These are phyloP conservation scores for Phialophora expanda DNA, from an alignment of 2,329 filamentous ascomycete genomes.

Conservation along the genomic window DNA sequence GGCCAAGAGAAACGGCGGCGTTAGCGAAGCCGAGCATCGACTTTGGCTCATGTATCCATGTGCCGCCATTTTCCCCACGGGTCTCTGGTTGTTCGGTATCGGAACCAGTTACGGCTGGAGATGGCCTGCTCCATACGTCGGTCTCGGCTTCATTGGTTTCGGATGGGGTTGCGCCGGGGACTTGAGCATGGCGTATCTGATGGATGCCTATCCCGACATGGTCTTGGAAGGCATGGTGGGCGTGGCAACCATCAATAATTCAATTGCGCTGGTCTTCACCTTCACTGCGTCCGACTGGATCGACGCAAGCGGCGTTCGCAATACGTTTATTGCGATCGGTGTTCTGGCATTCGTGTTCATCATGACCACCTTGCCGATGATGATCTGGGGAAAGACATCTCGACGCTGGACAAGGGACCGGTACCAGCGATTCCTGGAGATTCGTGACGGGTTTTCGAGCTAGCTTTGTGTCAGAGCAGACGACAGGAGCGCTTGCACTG, in stretches of 20 bases:
- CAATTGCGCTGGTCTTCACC: slow-evolving; percentile 60
- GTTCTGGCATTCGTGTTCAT: slow-evolving; percentile 59
- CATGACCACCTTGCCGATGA: slow-evolving; percentile 60
- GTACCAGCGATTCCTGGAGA: slow-evolving; percentile 56
- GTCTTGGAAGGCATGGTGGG: slow-evolving; percentile 65
- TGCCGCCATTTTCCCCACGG: slow-evolving; percentile 57
- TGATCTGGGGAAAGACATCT: slow-evolving; percentile 58
- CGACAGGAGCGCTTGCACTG: background rate
- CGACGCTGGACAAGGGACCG: slow-evolving; percentile 55
- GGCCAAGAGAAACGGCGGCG: slow-evolving; percentile 58
- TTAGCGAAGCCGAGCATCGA: slow-evolving; percentile 62
- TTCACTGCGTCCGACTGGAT: slow-evolving; percentile 60
- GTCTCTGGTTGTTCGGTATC: slow-evolving; percentile 61
- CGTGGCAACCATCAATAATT: slow-evolving; percentile 63
- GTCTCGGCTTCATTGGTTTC: slow-evolving; percentile 63
- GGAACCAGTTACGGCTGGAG: slow-evolving; percentile 57
- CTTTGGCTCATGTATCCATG: slow-evolving; percentile 59
- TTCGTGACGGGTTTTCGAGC: slow-evolving; percentile 50
- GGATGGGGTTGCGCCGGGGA: slow-evolving; percentile 65
- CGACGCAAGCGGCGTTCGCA: slow-evolving; percentile 51
- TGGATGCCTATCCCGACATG: slow-evolving; percentile 63
- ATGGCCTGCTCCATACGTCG: slow-evolving; percentile 62
- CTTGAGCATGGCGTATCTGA: slow-evolving; percentile 60
- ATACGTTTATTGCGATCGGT: slow-evolving; percentile 60
- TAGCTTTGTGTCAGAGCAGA: background rate